A percentile compares a stretch with the other conserved stretches of the same genome.
phyloP scores from a whole-genome alignment of 2,329 filamentous ascomycete genomes.

The Sclerotinia trifoliorum region DNA sequence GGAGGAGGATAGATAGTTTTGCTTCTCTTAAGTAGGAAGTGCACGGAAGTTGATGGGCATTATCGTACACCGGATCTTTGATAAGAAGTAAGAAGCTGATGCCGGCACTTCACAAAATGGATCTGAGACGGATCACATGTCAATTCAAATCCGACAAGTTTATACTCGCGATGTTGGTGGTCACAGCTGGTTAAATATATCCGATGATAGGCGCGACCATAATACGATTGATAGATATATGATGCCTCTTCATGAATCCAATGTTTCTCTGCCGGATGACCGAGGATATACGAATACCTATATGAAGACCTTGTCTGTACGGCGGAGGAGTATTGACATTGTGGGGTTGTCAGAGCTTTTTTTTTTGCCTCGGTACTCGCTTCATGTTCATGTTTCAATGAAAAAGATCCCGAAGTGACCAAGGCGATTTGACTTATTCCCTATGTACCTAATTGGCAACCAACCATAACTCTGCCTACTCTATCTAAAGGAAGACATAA shows the following conservation, averaged over 20 bases:
- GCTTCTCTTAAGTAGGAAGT: too few species aligned
- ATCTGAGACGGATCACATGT: conserved; percentile 15
- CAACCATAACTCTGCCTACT: not conserved
- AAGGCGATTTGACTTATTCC: not conserved
- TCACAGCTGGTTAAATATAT: not conserved
- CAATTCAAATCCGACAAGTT: not conserved
- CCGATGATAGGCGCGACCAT: conserved; percentile 7
- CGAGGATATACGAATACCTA: not conserved
- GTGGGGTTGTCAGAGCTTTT: not conserved
- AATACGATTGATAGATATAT: too few species aligned
- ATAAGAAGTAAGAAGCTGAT: too few species aligned
- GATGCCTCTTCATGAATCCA: not conserved
- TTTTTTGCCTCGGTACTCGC: conserved; percentile 18
- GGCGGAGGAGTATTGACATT: too few species aligned
- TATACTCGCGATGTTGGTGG: too few species aligned
- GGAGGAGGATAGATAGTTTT: too few species aligned
- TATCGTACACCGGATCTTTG: too few species aligned
- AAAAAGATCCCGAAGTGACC: conserved; percentile 12
- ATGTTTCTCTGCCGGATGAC: conserved; percentile 13
- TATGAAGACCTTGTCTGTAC: too few species aligned
- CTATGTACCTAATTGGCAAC: not conserved
- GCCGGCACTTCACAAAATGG: not conserved
- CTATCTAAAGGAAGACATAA: conserved; percentile 13
- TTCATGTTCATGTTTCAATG: conserved; percentile 10
- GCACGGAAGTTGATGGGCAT: too few species aligned